These are phyloP conservation scores for Ceratocystis ficicola DNA, from an alignment of 2,329 filamentous ascomycete species.

Conservation along the genomic window DNA sequence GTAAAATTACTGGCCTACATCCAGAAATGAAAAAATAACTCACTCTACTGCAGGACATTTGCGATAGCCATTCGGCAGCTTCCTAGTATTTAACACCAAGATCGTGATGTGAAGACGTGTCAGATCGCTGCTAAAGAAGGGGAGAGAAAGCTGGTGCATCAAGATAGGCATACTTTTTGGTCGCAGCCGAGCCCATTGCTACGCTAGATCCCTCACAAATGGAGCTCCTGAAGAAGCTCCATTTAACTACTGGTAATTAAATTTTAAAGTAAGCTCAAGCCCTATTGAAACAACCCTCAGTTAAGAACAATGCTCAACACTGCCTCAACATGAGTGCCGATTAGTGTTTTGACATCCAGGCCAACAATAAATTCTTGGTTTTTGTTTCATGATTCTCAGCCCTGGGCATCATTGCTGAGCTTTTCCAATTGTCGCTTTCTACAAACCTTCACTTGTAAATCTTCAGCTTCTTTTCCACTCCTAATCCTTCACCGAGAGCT, in stretches of 20 bases:
- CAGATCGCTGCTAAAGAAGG: too few relatives aligned
- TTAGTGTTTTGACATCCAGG: not conserved
- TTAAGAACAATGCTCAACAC: not conserved
- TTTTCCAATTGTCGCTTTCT: not conserved
- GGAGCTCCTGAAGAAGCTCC: not conserved
- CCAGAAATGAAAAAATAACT: too few relatives aligned
- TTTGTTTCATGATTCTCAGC: not conserved
- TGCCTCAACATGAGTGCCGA: not conserved
- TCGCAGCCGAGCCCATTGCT: not conserved
- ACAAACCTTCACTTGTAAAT: not conserved
- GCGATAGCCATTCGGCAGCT: too few relatives aligned
- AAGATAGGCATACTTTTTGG: too few relatives aligned
- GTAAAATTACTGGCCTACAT: too few relatives aligned
- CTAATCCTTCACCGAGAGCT: not conserved
- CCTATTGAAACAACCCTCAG: not conserved
- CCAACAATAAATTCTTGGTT: not conserved
- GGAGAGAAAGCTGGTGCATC: too few relatives aligned
- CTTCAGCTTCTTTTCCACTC: not conserved
- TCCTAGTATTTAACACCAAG: too few relatives aligned
- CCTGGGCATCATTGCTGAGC: not conserved
- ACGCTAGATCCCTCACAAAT: not conserved
- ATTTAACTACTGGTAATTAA: not conserved
- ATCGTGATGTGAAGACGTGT: too few relatives aligned
- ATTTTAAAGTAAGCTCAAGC: not conserved
- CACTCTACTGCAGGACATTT: too few relatives aligned